Conservation (phyloP, 2,329 filamentous ascomycete species). For the Aspergillus tamarii region DNA sequence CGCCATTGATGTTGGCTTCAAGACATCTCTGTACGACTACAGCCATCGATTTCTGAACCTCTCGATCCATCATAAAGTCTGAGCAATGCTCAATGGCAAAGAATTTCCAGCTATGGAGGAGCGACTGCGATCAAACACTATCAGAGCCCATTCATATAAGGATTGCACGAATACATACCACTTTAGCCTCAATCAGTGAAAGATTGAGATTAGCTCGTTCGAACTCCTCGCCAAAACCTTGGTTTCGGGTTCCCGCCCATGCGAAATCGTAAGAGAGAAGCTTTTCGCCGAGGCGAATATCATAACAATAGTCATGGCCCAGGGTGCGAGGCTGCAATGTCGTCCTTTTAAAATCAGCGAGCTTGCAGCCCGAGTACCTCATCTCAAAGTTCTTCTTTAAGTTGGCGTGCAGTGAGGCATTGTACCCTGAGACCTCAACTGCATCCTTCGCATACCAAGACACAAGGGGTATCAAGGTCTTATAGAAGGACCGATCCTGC, state of each 20-base stretch:
- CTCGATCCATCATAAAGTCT: constrained; percentile 55
- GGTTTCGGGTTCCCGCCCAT: constrained; percentile 69
- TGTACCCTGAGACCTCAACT: constrained; percentile 79
- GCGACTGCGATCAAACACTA: constrained; percentile 53
- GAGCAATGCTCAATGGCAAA: constrained; percentile 81
- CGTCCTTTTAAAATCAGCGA: constrained; percentile 82
- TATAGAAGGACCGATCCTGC: constrained; percentile 68
- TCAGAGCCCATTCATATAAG: constrained; percentile 28
- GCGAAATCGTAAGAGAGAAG: constrained; percentile 76
- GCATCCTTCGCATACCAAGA: constrained; percentile 80
- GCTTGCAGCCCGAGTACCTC: constrained; percentile 72
- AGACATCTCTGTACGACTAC: constrained; percentile 78
- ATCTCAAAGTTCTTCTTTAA: constrained; percentile 81
- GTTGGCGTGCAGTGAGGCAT: constrained; percentile 81
- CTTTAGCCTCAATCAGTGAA: constrained; percentile 88
- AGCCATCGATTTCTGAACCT: constrained; percentile 70
- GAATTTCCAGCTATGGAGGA: constrained; percentile 89
- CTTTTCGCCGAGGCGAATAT: constrained; percentile 72
- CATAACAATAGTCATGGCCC: constrained; percentile 82
- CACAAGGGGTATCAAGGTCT: constrained; percentile 72
- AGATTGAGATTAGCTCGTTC: constrained; percentile 86
- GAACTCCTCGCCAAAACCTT: constrained; percentile 82
- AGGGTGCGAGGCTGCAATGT: constrained; percentile 66
- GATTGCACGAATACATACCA: constrained; percentile 56
- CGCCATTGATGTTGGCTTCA: constrained; percentile 71